Base-by-base conservation (phyloP, 2,329 filamentous ascomycete genomes). In the Aspergillus amoenus region DNA sequence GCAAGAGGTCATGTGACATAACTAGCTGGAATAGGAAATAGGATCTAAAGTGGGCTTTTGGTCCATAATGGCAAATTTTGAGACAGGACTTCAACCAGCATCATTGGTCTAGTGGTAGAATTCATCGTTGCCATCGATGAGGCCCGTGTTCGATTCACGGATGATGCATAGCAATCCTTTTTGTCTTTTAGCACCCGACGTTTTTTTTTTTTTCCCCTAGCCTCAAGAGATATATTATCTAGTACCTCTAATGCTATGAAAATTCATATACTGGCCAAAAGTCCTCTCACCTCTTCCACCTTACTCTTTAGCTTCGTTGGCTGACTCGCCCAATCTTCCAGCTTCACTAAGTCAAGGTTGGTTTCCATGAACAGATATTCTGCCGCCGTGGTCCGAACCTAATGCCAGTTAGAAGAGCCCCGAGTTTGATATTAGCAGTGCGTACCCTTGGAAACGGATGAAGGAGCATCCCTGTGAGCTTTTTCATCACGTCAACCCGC, bases 361-460 rank as follows among this genome's bases (percentile, higher is more conserved):
- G 70, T 75, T 52, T 73, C 67, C 50, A 70, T 69, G 47, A 68
- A 77, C 6, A 77, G 53, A 44, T 70, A 71, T 30, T 77, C 75
- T 12, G 74, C 70, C 41, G 70, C 65, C 18, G 57, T 61, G 8
- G 66, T 65, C 1, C 75, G 74, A 52, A 77, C 65, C 75, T 77
- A 56, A 40, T 48, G 7, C 32, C 2, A 39, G 3, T 27, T 42
- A 45, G 22, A 9, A n/a, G 9, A 13, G 32, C 40, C 34, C 5
- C 39, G 49, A 13, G 5, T 43, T 17, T 30, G 5, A 48, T 27
- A 15, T 22, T 41, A 6, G 9, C 5, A 32, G 56, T 17, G 66
- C 87, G 76, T 64, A 95, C 86, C 66, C 84, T 84, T 5, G 93
- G 91, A 80, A 91, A 96, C 1, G 91, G 90, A 77, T 96, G 93